These are phyloP conservation scores for Xylaria acuta DNA, from an alignment of 495 filamentous ascomycete species.

Conservation along the genomic window DNA sequence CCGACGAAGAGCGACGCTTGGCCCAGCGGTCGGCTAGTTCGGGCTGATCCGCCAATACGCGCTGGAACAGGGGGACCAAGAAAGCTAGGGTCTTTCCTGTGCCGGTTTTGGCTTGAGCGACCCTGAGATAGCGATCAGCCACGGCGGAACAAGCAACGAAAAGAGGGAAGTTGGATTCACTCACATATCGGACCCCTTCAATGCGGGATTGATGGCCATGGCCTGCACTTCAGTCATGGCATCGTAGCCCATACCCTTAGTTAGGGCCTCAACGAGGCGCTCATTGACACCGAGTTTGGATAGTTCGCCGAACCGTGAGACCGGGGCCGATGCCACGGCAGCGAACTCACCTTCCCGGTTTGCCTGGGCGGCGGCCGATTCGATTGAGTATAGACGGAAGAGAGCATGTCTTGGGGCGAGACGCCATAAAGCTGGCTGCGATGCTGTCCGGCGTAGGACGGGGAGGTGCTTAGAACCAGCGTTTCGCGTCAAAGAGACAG, in stretches of 20 bases:
- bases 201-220: conserved; percentile 75
- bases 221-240: conserved; percentile 95
- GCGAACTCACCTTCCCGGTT: conserved; percentile 22
- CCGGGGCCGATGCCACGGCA: conserved; percentile 30
- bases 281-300: conserved; percentile 64
- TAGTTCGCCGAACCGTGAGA: conserved; percentile 77
- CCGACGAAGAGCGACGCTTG: conserved; percentile 43
- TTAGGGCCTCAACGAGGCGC: conserved; percentile 71
- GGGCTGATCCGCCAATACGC: conserved; percentile 67
- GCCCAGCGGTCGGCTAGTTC: conserved; percentile 44
- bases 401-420: conserved; percentile 34
- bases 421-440: conserved; percentile 24
- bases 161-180: conserved; percentile 33
- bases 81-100: conserved; percentile 90
- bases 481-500: conserved; percentile 31
- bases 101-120: conserved; percentile 88
- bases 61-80: conserved; percentile 76
- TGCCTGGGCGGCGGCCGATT: conserved; percentile 35
- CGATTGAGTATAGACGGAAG: conserved; percentile 48
- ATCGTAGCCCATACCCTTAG: conserved; percentile 72
- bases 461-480: conserved; percentile 30
- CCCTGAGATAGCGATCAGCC: conserved; percentile 53
- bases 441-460: conserved; percentile 28
- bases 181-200: conserved; percentile 85
- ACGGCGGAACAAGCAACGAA: conserved; percentile 18